Evolutionary conservation across 2,329 filamentous ascomycete species (phyloP), one percentile per base, ranked within the genome.

Genomic region (Calonectria naviculata): DNA sequence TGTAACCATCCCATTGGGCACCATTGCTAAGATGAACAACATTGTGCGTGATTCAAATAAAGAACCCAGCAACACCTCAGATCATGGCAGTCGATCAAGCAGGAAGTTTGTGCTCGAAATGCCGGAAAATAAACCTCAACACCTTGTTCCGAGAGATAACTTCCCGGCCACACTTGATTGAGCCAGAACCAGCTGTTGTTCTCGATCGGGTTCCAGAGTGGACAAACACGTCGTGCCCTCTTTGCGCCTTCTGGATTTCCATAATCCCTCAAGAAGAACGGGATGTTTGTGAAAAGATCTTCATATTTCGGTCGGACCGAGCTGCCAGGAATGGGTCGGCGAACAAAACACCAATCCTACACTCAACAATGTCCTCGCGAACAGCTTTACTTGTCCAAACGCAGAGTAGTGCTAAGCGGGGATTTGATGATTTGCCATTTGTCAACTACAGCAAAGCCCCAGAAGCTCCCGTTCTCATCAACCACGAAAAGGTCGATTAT

Each of bases 401-500:
- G 9, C 24, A 19, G 17, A 41, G 1, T 4, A n/a, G 4, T n/a
- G n/a, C n/a, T 12, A 24, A 36, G 44, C 24, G 17, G 12, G 36
- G 34, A 54, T 54, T 31, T 0, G 4, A 10, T 44, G 26, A 38
- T 36, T 36, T 12, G 15, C n/a, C 71, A 34, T 70, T 73, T 52
- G 65, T 67, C 7, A 71, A 71, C 49, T 68, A 44, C 12, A 47
- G 42, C 52, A 68, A 62, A 47, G 15, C 41, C 44, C 60, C 65
- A n/a, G 65, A 68, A 47, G 26, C 28, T 3, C 49, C 66, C 47
- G 62, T 78, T 44, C 68, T 80, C 74, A 26, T 79, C 74, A 24
- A 68, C 31, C 58, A 64, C 31, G 42, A 29, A 28, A 49, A 44
- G 6, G 69, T 71, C 13, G 21, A 68, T 42, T 71, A 68, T 17